Percentiles rank a stretch among this genome's conserved stretches.
Conservation (phyloP, 495 filamentous ascomycete species). For the Pyrenula aspistea region DNA sequence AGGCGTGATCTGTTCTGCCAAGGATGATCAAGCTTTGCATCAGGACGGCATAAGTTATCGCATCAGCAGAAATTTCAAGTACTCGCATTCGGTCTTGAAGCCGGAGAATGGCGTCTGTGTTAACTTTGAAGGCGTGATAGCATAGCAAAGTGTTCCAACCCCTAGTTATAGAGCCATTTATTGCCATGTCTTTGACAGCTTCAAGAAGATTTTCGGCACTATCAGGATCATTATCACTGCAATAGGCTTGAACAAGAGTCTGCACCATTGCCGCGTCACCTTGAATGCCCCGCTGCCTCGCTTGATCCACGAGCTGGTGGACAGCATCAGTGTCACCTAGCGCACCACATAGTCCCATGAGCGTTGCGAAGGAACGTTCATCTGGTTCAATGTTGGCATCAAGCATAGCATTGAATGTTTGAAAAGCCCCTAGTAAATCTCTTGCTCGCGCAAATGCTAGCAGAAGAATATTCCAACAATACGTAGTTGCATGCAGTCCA, state of each 20-base stretch:
- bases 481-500: slow-evolving; percentile 35
- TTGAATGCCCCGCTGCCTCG: slow-evolving; percentile 27
- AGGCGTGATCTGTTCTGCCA: slow-evolving; percentile 51
- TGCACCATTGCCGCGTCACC: slow-evolving; percentile 43
- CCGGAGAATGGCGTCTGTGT: slow-evolving; percentile 46
- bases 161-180: slow-evolving; percentile 35
- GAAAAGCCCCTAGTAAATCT: slow-evolving; percentile 51
- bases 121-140: slow-evolving; percentile 51
- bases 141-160: slow-evolving; percentile 74
- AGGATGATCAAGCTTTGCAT: slow-evolving; percentile 55
- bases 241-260: slow-evolving; percentile 55
- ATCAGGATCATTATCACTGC: slow-evolving; percentile 44
- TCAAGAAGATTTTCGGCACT: slow-evolving; percentile 52
- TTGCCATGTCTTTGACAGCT: slow-evolving; percentile 21
- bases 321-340: slow-evolving; percentile 64
- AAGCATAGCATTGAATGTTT: slow-evolving; percentile 45
- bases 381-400: slow-evolving; percentile 32
- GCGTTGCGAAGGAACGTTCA: slow-evolving; percentile 48
- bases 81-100: slow-evolving; percentile 52
- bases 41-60: slow-evolving; percentile 60
- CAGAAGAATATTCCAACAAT: slow-evolving; percentile 68
- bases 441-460: slow-evolving; percentile 52
- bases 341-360: slow-evolving; percentile 60
- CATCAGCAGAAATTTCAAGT: slow-evolving; percentile 44
- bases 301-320: slow-evolving; percentile 46